These are phyloP conservation scores for Escallonia herrerae DNA, from an alignment of 129 eudicot species.

Conservation along the genomic window DNA sequence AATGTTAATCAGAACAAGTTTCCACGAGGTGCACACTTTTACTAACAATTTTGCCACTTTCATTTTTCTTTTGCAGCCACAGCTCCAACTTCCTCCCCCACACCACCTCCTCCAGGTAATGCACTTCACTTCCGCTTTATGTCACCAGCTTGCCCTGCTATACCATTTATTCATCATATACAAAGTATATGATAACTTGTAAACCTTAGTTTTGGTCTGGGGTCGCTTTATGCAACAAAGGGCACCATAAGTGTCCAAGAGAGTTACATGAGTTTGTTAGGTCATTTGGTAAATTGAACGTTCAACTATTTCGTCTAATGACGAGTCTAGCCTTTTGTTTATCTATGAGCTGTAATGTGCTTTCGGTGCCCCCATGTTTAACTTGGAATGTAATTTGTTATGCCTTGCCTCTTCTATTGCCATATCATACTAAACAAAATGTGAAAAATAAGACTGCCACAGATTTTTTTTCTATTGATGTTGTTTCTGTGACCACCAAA, in stretches of 20 bases:
- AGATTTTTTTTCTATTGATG: too few relatives aligned
- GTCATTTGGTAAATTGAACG: too few relatives aligned
- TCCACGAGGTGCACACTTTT: too few relatives aligned
- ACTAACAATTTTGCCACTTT: too few relatives aligned
- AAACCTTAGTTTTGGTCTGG: too few relatives aligned
- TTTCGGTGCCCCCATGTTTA: not conserved
- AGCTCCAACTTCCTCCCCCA: slow-evolving; percentile 29
- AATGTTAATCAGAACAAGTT: too few relatives aligned
- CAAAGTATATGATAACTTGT: not conserved
- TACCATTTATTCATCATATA: not conserved
- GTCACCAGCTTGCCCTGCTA: not conserved
- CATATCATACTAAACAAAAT: not conserved
- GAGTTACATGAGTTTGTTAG: too few relatives aligned
- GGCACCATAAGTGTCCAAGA: too few relatives aligned
- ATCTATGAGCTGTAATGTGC: not conserved
- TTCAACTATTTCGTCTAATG: not conserved
- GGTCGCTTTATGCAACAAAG: too few relatives aligned
- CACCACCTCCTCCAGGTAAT: slow-evolving; percentile 36
- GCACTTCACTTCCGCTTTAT: slow-evolving; percentile 1
- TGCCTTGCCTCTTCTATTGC: not conserved
- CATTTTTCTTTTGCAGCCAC: slow-evolving; percentile 24
- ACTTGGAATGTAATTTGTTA: not conserved
- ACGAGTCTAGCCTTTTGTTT: not conserved
- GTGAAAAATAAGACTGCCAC: too few relatives aligned
- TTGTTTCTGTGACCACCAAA: too few relatives aligned